Base-by-base conservation (phyloP, 2,329 filamentous ascomycete genomes). In the Colletotrichum sp. region DNA sequence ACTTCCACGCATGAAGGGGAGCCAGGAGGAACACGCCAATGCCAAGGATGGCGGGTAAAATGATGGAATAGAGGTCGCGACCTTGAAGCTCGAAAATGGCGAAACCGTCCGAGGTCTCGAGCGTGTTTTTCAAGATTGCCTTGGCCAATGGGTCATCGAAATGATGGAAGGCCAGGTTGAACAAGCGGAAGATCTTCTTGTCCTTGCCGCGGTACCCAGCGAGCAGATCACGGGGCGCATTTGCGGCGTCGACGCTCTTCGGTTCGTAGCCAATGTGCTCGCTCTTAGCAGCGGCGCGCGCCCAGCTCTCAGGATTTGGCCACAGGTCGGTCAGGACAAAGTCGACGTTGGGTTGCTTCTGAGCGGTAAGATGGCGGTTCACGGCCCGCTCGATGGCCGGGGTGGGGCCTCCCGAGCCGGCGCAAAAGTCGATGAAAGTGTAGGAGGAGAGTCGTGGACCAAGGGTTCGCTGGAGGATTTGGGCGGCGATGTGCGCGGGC, bases 21-120 rank as follows among this genome's bases (percentile, higher is more conserved):
- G 90, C 89, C 32, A 88, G 80, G 28, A 89, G 77, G 18, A 92
- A 77, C 76, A 90, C 87, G 61, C 88, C 87, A 55, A 91, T 77
- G 8, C 90, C 90, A 73, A 93, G 86, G 13, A 90, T 79, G 43
- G 89, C 83, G 58, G 90, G 86, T 5, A 89, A 88, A 26, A 93
- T 76, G 55, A 93, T 82, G 38, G 91, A 90, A 3, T 87, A 82
- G 2, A 92, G 78, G 18, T 87, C 87, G 36, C 94, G 90, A 78
- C 93, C 92, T 82, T 95, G 93, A n/a, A 95, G 88, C 84, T 95
- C 94, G 77, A 95, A 92, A 75, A 96, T 94, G 10, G 89, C 93
- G 79, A 95, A 93, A 0, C 91, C 93, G 77, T 94, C 89, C 68
- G 91, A 90, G 0, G 90, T 94, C 79, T 91, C 87, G 48, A 95